These are phyloP conservation scores for Hypoxylon subgilvum DNA, from an alignment of 495 filamentous ascomycete species.

Conservation along the genomic window DNA sequence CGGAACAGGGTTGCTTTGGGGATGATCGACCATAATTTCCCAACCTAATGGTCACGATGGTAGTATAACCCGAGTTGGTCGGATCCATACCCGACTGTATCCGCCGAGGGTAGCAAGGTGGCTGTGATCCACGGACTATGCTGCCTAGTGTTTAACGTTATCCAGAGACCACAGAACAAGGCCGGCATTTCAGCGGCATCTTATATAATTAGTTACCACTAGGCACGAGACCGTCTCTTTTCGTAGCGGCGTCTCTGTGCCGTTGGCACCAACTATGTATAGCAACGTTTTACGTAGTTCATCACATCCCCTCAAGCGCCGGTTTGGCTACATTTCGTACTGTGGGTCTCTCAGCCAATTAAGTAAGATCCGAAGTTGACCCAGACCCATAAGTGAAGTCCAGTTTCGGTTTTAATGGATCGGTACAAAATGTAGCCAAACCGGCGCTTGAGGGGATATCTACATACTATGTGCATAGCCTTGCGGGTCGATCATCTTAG, in stretches of 20 bases:
- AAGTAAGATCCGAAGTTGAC: too few species aligned
- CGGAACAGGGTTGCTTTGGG: conserved; percentile 1
- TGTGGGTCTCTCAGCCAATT: too few species aligned
- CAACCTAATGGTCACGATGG: conserved; percentile 9
- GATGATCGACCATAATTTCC: conserved; percentile 33
- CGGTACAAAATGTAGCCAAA: too few species aligned
- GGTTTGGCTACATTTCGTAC: too few species aligned
- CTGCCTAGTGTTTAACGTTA: background rate
- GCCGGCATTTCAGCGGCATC: conserved; percentile 24
- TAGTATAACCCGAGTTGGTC: background rate
- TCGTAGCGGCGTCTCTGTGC: background rate
- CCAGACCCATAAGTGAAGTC: too few species aligned
- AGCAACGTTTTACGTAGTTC: conserved; percentile 7
- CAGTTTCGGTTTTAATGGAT: too few species aligned
- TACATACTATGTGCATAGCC: too few species aligned
- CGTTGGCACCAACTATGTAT: too few species aligned
- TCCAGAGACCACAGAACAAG: background rate
- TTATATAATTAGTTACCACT: conserved; percentile 25
- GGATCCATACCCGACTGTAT: conserved; percentile 17
- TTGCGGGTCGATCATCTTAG: conserved; percentile 26
- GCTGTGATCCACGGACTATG: conserved; percentile 5
- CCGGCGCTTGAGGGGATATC: too few species aligned
- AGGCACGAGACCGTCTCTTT: conserved; percentile 23
- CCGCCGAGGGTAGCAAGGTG: conserved; percentile 10
- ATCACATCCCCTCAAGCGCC: too few species aligned